phyloP scores from a whole-genome alignment of 2,329 filamentous ascomycete genomes.

The Pleomassaria siparia region DNA sequence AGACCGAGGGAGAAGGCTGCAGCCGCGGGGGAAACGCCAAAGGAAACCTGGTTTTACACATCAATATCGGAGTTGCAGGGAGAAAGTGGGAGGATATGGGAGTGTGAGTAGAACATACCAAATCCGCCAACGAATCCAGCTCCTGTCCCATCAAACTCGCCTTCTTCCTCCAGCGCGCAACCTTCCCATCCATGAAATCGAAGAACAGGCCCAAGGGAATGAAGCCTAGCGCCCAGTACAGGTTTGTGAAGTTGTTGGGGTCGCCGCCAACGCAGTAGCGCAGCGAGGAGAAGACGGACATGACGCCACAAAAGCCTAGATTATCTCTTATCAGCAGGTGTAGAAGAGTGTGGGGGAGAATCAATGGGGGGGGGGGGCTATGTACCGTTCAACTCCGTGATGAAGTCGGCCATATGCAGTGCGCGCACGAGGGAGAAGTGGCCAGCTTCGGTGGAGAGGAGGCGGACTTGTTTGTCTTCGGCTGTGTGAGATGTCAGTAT shows the following conservation, averaged over 20 bases:
- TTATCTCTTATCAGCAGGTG: background rate
- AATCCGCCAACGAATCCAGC: constrained; percentile 89
- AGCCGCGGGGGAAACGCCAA: constrained; percentile 85
- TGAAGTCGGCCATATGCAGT: constrained; percentile 78
- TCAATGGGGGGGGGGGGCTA: too few species aligned
- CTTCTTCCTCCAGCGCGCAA: constrained; percentile 95
- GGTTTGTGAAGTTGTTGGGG: constrained; percentile 63
- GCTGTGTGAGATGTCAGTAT: constrained; percentile 44
- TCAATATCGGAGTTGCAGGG: background rate
- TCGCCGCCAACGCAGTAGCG: constrained; percentile 80
- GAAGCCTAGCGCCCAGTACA: constrained; percentile 82
- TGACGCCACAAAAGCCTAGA: constrained; percentile 79
- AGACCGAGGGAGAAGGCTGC: constrained; percentile 88
- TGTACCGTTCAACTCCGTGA: constrained; percentile 76
- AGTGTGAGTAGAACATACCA: constrained; percentile 61
- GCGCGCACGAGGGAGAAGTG: constrained; percentile 66
- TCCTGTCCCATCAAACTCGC: constrained; percentile 98
- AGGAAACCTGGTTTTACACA: constrained; percentile 70
- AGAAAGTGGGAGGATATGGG: background rate
- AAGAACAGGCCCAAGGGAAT: constrained; percentile 88
- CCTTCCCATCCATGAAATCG: constrained; percentile 94
- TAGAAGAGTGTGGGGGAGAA: background rate
- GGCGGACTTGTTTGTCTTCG: constrained; percentile 73
- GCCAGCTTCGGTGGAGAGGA: constrained; percentile 68
- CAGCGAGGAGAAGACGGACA: constrained; percentile 94